Base-by-base conservation (phyloP, 768 basidiomycete genomes). In the Amanita molliuscula region DNA sequence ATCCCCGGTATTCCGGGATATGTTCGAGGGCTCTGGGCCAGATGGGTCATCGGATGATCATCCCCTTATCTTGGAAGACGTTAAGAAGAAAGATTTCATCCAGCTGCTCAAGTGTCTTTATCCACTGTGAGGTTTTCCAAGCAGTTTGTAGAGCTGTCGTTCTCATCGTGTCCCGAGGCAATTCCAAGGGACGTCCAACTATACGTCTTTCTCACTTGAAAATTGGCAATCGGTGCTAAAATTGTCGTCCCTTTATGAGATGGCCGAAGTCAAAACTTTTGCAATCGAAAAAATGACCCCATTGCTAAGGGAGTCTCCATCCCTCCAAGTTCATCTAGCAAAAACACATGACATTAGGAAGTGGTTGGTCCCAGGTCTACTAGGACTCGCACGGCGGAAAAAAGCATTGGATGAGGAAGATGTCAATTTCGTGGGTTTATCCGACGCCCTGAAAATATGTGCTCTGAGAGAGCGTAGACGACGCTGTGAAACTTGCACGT, bases 181-280 rank as follows among this genome's bases (percentile, higher is more conserved):
- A 16, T 47, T 47, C 26, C 20, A 35, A 11, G 21, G 21, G 21
- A 15, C 23, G 5, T 25, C 18, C 2, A 20, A 26, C 4, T 20
- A 6, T 3, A 8, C n/a, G 6, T 1, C 4, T 29, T 47, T 37
- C 23, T 21, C 46, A 15, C 52, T 53, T 11, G 59, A 62, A 6
- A 61, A 62, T 44, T 73, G 72, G 75, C 54, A 65, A 13, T 61
- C 67, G 0, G 62, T 69, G 18, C 55, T 70, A n/a, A 67, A 67
- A 53, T 56, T 74, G 18, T 57, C 72, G 5, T 64, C 56, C 5
- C 65, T 68, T 57, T 74, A 72, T 68, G 56, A 59, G 36, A 69
- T 69, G 44, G 50, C 58, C 16, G 44, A 51, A 13, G 43, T 72
- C 26, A 61, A 67, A 29, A 47, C 54, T 15, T 51, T 58, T 29